Conservation (phyloP, 129 eudicot genomes). For the Daucus carota region DH1_v3.0 NC_030381.2:19229001-19229500, state of each 20-base stretch:
- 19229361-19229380: neutral
- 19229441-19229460: slow-evolving; percentile 9
- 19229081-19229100: neutral
- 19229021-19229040: neutral
- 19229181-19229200: neutral
- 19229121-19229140: neutral
- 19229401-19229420: neutral
- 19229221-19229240: neutral
- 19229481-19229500: slow-evolving; percentile 85
- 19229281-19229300: neutral
- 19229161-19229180: neutral
- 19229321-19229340: neutral
- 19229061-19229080: neutral
- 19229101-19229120: neutral
- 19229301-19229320: neutral
- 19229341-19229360: neutral
- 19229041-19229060: neutral
- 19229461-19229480: slow-evolving; percentile 82
- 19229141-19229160: neutral
- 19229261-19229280: neutral
- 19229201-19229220: neutral
- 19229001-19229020: no score
- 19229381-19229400: neutral
- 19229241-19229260: neutral
- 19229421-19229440: neutral